Base-by-base conservation (phyloP, 441 rosid genomes). In the Hura crepitans region DNA sequence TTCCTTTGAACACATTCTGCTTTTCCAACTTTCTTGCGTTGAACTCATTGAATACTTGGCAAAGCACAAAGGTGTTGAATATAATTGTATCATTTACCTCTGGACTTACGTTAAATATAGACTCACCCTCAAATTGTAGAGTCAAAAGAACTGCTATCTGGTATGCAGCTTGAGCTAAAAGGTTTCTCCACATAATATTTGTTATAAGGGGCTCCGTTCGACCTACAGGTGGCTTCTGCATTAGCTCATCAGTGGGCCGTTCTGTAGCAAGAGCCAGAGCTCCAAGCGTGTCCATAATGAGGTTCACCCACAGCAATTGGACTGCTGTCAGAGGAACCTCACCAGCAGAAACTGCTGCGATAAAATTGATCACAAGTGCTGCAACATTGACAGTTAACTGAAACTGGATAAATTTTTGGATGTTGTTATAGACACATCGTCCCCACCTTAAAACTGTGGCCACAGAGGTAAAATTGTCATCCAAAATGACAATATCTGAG, bases 31-130 rank as follows among this genome's bases (percentile, higher is more conserved):
- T 87, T 81, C 97, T 84, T 10, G 94, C 84, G 7, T 92, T 92
- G 85, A 92, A 92, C 68, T 92, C 93, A 39, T 92, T 92, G 83
- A 89, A 88, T 18, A 92, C 92, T 72, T 92, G 97, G 82, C 94
- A 88, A 49, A 89, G 77, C 43, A 91, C 96, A 47, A 89, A 89
- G 0, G 87, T 79, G 66, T 91, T 91, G 84, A 91, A 89, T 50
- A 92, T 85, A 20, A 89, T 66, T 0, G 91, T 91, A 55, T 86
- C 76, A 53, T 84, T 88, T 53, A 73, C 96, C 53, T 71, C 85
- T 50, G 83, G 72, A 51, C 71, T 68, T 18, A 82, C 87, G 7
- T 71, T 73, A 33, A 89, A 83, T 59, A 91, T 77, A 11, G 84
- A 79, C 71, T 75, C 82, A 0, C 97, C 97, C 20, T 63, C 73